Evolutionary conservation across 148 eudicot genomes (phyloP).

Genomic region (Heliosperma pusillum): DNA sequence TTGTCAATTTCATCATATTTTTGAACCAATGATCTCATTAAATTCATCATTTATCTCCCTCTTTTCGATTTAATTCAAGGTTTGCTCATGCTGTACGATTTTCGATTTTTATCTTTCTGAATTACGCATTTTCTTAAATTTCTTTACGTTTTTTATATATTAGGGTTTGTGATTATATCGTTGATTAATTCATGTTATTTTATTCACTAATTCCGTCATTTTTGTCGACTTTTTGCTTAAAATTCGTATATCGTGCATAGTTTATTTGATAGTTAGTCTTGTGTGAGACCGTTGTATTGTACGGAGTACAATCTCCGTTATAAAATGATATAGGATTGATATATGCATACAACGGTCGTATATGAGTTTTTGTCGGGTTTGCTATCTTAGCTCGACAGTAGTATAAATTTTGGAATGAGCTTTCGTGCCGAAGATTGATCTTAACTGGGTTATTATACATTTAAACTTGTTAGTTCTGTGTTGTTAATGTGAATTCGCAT

Average conservation of each 20-base stretch:
- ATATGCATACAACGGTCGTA: no score
- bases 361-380: not conserved
- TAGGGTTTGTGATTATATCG: conserved; percentile 2
- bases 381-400: not conserved
- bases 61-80: not conserved
- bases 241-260: not conserved
- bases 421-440: not conserved
- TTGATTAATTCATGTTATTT: not conserved
- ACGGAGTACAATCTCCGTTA: no score
- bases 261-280: not conserved
- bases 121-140: not conserved
- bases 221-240: not conserved
- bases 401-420: not conserved
- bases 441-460: not conserved
- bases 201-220: not conserved
- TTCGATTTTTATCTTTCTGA: not conserved
- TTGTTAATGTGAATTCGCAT: not conserved
- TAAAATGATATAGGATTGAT: no score
- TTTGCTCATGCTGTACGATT: not conserved
- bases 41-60: not conserved
- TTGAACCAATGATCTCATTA: not conserved
- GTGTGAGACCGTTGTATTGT: no score
- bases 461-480: not conserved
- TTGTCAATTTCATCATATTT: no score
- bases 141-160: not conserved